Evolutionary conservation across 495 filamentous ascomycete genomes (phyloP), one percentile per base, ranked within the genome.

Genomic region (Daldinia childiae): DNA sequence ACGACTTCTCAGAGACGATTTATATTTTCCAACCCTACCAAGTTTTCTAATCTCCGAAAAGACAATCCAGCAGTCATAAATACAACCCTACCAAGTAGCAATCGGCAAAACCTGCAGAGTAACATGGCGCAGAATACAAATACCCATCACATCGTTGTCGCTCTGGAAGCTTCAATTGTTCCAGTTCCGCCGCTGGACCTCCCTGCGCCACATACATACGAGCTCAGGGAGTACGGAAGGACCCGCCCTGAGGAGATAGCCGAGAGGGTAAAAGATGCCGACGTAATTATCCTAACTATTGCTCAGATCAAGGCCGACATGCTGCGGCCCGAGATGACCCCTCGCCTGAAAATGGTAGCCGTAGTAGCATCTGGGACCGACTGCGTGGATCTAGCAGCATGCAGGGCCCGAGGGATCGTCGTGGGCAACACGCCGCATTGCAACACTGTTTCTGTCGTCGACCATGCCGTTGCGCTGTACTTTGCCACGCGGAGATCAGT

Each of bases 381-480:
- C 66, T 74, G 74, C n/a, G 79, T 88, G 19, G 84, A 88, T 60
- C 76, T 83, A 7, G 77, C 72, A 0, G 84, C 84, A 0, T 83
- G 82, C 56, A 68, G 65, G 19, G 79, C 77, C 9, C 78, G 82
- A 3, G 82, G 82, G 1, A 78, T 88, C 55, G 67, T 73, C 0
- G 82, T 88, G 0, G 76, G 74, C 52, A 84, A 86, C 74, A 81
- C 80, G 1, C 86, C 85, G 12, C 78, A 78, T 11, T 81, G 83
- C 30, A 88, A 86, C 59, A 78, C 83, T 9, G 83, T 83, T 19
- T 76, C 79, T 11, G 87, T 88, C 2, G 82, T 79, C n/a, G 87
- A 88, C 70, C 86, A 88, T 76, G 82, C 82, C 0, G 76, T 89
- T 15, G 81, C 80, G 24, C 69, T 88, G 55, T 89, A 87, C 66